Base-by-base conservation (phyloP, 1,284 basidiomycete species). In the Amylostereum chailletii region DNA sequence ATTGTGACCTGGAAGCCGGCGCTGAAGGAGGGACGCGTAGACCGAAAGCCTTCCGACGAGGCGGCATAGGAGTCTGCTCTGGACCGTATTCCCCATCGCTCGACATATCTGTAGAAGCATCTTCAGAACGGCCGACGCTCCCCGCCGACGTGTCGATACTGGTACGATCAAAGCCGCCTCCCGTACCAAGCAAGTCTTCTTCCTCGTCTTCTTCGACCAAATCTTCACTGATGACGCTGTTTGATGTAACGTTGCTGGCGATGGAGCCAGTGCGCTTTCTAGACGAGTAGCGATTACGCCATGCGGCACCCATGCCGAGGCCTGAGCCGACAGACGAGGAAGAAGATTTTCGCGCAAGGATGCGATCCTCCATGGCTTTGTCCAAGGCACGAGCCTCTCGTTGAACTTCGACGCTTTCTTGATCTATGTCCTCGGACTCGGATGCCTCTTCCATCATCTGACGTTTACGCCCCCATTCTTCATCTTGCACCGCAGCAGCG, bases 161-260 rank as follows among this genome's bases (percentile, higher is more conserved):
- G 7, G 58, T 56, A 32, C 55, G 60, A 53, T 86, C 82, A 57
- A 86, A 87, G 27, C 77, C 75, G 50, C 81, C 76, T 45, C 82
- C 78, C n/a, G 84, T 63, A 43, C 82, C 81, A 33, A 87, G 69
- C 1, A 88, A 66, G 49, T 81, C 83, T 49, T 75, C 67, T 56
- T 89, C 84, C 60, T 90, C 87, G 33, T 88, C 85, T 55, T 86
- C 86, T 59, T 90, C 88, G 19, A 90, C 78, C 5, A 90, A 74
- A 50, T 90, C 75, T 62, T 90, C 87, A 57, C 84, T 89, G 42
- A 88, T 64, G 36, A 86, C 69, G 60, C 85, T 89, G 54, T 76
- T 76, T 42, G 66, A 73, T 0, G 83, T 86, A 54, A 70, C 68
- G 57, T 76, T 79, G 60, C 86, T 89, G 11, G 83, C 79, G 46